Conservation (phyloP, 2,329 filamentous ascomycete species). For the Aspergillus sojae region DNA sequence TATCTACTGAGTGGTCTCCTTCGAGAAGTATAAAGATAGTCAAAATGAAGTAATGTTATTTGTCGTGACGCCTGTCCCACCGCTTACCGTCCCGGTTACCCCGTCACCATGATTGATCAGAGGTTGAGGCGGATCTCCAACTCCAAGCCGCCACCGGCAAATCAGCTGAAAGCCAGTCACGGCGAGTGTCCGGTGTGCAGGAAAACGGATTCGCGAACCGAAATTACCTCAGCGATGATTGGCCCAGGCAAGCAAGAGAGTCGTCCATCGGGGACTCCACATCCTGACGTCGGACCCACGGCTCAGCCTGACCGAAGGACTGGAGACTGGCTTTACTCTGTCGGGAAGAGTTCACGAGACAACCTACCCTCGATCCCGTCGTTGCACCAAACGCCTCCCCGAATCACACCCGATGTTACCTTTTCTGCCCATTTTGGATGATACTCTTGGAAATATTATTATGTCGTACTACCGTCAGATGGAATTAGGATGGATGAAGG, state of each 20-base stretch:
- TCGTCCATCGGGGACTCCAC: neutral
- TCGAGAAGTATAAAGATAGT: neutral
- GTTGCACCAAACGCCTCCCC: neutral
- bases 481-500: no score
- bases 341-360: constrained; percentile 24
- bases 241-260: neutral
- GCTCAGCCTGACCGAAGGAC: neutral
- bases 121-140: neutral
- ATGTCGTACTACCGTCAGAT: neutral
- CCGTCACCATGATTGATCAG: neutral
- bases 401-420: neutral
- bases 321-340: constrained; percentile 11
- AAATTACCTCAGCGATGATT: neutral
- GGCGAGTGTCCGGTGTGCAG: constrained; percentile 1
- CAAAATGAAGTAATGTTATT: neutral
- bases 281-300: constrained; percentile 3
- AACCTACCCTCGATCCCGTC: neutral
- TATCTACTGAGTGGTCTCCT: neutral
- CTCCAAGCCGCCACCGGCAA: neutral
- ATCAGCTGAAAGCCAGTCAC: neutral
- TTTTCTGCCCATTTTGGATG: neutral
- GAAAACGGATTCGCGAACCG: neutral
- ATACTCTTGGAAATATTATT: neutral
- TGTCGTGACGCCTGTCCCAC: neutral
- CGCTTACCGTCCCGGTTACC: neutral